A percentile compares a stretch with the other conserved stretches of the same genome.
Conservation (phyloP, 768 basidiomycete genomes). For the Trametes sanguinea region DNA sequence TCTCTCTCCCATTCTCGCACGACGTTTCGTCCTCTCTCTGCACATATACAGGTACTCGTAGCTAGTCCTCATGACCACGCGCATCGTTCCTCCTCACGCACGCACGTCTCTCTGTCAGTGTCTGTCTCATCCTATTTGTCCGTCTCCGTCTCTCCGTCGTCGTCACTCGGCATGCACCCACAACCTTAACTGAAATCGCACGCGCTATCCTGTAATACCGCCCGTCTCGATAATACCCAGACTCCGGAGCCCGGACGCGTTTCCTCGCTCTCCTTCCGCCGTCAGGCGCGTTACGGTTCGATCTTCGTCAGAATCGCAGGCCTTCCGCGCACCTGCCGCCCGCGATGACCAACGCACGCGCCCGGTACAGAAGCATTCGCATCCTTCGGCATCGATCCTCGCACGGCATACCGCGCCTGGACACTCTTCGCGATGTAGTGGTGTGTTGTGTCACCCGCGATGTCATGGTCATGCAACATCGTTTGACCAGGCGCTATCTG, state of each 20-base stretch:
- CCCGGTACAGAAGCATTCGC: not conserved
- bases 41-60: not conserved
- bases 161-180: not conserved
- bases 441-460: constrained; percentile 2
- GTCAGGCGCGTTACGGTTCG: not conserved
- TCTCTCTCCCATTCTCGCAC: not conserved
- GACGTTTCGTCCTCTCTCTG: not conserved
- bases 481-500: too few species aligned
- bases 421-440: not conserved
- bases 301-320: too few species aligned
- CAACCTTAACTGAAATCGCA: constrained; percentile 5
- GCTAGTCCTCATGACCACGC: not conserved
- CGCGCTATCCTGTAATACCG: not conserved
- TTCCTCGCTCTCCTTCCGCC: not conserved
- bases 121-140: not conserved
- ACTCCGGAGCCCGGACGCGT: too few species aligned
- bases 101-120: not conserved
- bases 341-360: not conserved
- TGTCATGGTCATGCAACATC: not conserved
- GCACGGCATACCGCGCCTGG: constrained; percentile 2
- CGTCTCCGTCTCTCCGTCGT: constrained; percentile 2
- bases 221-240: constrained; percentile 2
- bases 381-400: constrained; percentile 11
- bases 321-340: too few species aligned
- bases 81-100: not conserved